Evolutionary conservation across 2,329 filamentous ascomycete species (phyloP), one percentile per base, ranked within the genome.

Genomic region (Cordyceps militaris): DNA sequence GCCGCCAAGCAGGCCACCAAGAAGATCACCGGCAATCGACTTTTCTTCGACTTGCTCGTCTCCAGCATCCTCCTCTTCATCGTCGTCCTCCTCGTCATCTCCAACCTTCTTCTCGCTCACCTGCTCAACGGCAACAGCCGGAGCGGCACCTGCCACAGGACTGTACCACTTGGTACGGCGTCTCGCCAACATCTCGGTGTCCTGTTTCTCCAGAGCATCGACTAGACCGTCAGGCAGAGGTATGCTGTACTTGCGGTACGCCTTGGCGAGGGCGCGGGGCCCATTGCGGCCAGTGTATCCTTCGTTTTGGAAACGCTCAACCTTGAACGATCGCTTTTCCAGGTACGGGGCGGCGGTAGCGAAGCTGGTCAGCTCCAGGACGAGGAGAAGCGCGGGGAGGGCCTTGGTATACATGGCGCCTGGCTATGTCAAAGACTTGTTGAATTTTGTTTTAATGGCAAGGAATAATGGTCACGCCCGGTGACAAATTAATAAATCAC

Each of bases 181-280:
- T 61, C 30, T 4, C 62, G 24, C 43, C 6, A 34, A 21, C 40
- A 28, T 19, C 3, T 26, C 23, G 3, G 23, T 54, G 32, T 61
- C 61, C 47, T 68, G 66, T 9, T 62, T 65, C 43, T 64, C 67
- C 38, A 73, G 60, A 30, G 70, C 70, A 32, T 72, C 74, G 52
- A 76, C 65, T 53, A 79, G 67, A 8, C 71, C 72, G 2, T 73
- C 64, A 2, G 77, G 72, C 47, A 80, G 71, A 38, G 73, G 71
- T 71, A 86, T 79, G 61, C 81, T 79, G 70, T 80, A 91, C 69
- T 92, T 92, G 64, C 77, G 73, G 69, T 87, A 86, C 16, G 86
- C 82, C 71, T 83, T 88, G 52, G 80, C 71, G 63, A 92, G 76
- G 52, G 86, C 84, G 57, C 66, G 70, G 0, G 79, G 75, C n/a